Percentiles rank a stretch among this genome's conserved stretches.
Conservation (phyloP, 2,329 filamentous ascomycete species). For the Alternaria brassicicola region DNA sequence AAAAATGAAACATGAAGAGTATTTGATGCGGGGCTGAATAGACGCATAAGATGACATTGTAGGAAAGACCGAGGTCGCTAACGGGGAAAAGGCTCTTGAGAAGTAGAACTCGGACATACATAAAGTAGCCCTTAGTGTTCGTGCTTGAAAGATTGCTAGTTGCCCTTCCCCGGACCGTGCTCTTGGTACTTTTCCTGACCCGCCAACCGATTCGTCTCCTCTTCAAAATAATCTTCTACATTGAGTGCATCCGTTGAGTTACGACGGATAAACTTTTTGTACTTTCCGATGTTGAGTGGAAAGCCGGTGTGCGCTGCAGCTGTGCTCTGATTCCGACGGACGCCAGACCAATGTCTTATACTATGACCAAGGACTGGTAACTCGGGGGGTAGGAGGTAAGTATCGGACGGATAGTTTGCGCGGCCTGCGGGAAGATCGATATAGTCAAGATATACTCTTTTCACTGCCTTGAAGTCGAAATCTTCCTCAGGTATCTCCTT, state of each 20-base stretch:
- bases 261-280: constrained; percentile 9
- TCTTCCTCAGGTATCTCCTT: neutral
- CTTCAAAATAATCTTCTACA: neutral
- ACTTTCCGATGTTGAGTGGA: constrained; percentile 20
- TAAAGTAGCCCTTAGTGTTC: too few relatives aligned
- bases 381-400: constrained; percentile 13
- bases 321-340: constrained; percentile 11
- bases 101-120: neutral
- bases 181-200: neutral
- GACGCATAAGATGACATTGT: neutral
- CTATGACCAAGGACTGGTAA: constrained; percentile 21
- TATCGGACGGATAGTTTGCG: neutral
- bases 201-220: neutral
- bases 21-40: neutral
- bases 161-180: neutral
- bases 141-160: fast-evolving
- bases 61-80: too few relatives aligned
- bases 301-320: constrained; percentile 16
- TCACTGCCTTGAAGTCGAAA: neutral
- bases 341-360: constrained; percentile 21
- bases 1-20: neutral
- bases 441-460: constrained; percentile 2
- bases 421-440: neutral
- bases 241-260: neutral
- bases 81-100: too few relatives aligned